Percentiles rank a stretch among this genome's conserved stretches.
phyloP scores from a whole-genome alignment of 2,329 filamentous ascomycete genomes.

The Trichoderma atroviride region DNA sequence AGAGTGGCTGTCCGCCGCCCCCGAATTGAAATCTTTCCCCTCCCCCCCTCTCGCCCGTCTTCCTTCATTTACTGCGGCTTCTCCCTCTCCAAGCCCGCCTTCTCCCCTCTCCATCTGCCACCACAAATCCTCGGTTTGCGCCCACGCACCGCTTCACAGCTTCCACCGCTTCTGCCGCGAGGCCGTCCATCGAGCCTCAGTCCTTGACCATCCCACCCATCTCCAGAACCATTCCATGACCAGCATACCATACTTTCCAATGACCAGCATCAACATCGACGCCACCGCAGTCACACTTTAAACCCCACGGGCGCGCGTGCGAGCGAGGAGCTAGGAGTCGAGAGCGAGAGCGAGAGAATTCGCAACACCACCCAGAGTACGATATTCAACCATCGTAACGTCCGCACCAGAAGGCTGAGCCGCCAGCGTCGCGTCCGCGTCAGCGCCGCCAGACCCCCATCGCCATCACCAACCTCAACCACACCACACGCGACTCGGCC shows the following conservation, averaged over 20 bases:
- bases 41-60: constrained; percentile 29
- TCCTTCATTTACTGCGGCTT: constrained; percentile 31
- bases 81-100: constrained; percentile 28
- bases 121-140: constrained; percentile 12
- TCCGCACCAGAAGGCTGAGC: constrained; percentile 36
- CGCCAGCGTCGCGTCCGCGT: constrained; percentile 33
- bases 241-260: constrained; percentile 49
- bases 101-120: constrained; percentile 30
- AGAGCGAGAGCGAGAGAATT: constrained; percentile 37
- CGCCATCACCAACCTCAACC: constrained; percentile 29
- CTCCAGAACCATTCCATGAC: constrained; percentile 47
- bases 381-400: constrained; percentile 64
- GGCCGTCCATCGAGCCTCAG: constrained; percentile 38
- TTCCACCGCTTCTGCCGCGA: constrained; percentile 28
- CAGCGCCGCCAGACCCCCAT: constrained; percentile 34
- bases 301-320: constrained; percentile 68
- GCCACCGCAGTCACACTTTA: constrained; percentile 68
- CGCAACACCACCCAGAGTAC: constrained; percentile 42
- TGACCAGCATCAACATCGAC: constrained; percentile 56
- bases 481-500: constrained; percentile 39
- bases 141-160: constrained; percentile 34
- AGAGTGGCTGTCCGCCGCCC: constrained; percentile 25
- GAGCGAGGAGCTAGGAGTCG: constrained; percentile 55
- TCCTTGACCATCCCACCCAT: constrained; percentile 32
- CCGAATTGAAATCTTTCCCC: constrained; percentile 37